Conservation (phyloP, 2,329 filamentous ascomycete genomes). For the Dactylellina drechsleri region DNA sequence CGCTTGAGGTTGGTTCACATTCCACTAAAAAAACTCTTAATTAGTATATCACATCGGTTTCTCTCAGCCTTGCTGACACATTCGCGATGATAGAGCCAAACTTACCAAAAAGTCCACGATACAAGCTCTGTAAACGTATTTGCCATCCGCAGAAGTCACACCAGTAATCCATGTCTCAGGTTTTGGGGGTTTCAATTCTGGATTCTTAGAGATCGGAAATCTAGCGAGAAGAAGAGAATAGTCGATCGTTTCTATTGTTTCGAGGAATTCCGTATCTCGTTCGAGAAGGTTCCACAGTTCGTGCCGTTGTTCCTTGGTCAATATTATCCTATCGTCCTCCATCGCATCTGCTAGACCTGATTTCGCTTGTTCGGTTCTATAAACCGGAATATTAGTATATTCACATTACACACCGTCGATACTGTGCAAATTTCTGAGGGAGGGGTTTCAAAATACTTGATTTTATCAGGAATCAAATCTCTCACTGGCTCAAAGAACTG, state of each 20-base stretch:
- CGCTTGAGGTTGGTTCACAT: constrained; percentile 57
- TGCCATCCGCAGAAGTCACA: constrained; percentile 57
- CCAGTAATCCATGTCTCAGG: constrained; percentile 55
- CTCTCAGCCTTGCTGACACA: too few species aligned
- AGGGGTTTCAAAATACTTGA: constrained; percentile 21
- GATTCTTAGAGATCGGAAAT: constrained; percentile 56
- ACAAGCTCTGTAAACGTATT: constrained; percentile 58
- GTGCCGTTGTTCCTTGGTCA: constrained; percentile 54
- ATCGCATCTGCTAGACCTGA: constrained; percentile 57
- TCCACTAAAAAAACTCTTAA: constrained; percentile 47
- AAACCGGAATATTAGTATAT: not conserved
- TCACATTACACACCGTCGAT: not conserved
- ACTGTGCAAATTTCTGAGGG: not conserved
- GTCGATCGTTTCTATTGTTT: constrained; percentile 57
- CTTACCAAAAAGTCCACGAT: constrained; percentile 57
- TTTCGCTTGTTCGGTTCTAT: constrained; percentile 56
- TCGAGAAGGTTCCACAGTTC: constrained; percentile 56
- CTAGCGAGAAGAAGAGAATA: constrained; percentile 58
- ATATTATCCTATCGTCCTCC: constrained; percentile 56
- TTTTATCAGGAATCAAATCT: constrained; percentile 57
- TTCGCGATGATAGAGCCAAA: not conserved
- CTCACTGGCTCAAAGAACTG: constrained; percentile 58
- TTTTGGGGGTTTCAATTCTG: constrained; percentile 48
- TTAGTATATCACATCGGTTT: too few species aligned
- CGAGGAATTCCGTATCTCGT: constrained; percentile 57